phyloP scores from a whole-genome alignment of 2,329 filamentous ascomycete genomes.

The Alternaria rosae region DNA sequence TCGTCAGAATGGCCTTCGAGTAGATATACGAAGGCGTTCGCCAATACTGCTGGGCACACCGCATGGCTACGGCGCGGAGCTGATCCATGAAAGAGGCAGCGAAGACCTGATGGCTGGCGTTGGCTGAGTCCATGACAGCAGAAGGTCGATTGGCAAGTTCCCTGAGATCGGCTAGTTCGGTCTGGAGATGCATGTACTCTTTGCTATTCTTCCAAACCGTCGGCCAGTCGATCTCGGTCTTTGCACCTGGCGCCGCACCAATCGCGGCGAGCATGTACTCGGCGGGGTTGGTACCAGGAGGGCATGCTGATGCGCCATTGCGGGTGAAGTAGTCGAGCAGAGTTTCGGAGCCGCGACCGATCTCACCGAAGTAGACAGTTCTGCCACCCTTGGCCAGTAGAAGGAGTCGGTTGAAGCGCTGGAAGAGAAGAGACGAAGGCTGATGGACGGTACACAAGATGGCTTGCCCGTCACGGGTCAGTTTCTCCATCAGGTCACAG shows the following conservation, averaged over 20 bases:
- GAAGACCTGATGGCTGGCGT: constrained; percentile 55
- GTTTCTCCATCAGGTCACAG: constrained; percentile 80
- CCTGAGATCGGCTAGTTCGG: constrained; percentile 51
- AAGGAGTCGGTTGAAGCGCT: constrained; percentile 80
- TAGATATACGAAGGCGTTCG: constrained; percentile 55
- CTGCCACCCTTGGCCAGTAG: constrained; percentile 76
- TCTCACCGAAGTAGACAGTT: constrained; percentile 80
- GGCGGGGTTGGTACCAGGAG: constrained; percentile 73
- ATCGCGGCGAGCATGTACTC: constrained; percentile 73
- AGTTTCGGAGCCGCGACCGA: constrained; percentile 70
- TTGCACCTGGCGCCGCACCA: constrained; percentile 39
- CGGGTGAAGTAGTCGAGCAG: constrained; percentile 77
- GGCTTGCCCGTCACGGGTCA: constrained; percentile 78
- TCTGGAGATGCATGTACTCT: constrained; percentile 37
- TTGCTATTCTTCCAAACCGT: constrained; percentile 48
- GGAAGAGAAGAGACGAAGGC: constrained; percentile 88
- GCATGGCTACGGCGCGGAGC: constrained; percentile 48
- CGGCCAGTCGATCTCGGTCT: constrained; percentile 50
- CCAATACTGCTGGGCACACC: constrained; percentile 58
- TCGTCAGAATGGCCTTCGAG: constrained; percentile 40
- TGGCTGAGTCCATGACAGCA: constrained; percentile 49
- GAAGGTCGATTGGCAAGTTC: constrained; percentile 40
- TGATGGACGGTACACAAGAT: constrained; percentile 95
- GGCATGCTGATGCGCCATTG: constrained; percentile 70
- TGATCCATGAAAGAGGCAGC: constrained; percentile 51